Evolutionary conservation across 257 asterid genomes (phyloP).

Genomic region (Scutellaria galericulata): DNA sequence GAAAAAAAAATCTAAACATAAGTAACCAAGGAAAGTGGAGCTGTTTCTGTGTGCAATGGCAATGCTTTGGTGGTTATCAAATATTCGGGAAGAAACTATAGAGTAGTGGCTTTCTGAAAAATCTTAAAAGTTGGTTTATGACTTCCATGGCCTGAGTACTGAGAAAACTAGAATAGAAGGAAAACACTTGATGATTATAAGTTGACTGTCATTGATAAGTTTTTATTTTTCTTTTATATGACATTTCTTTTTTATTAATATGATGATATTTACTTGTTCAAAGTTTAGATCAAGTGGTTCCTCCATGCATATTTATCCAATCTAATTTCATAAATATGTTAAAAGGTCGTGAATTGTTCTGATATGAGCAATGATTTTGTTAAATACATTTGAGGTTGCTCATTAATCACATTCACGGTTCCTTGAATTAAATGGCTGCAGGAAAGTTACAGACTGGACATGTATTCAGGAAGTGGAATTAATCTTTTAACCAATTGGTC

Average conservation of each 20-base stretch:
- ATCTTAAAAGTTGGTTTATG: neutral
- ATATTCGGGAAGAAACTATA: neutral
- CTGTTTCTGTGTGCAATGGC: conserved; percentile 12
- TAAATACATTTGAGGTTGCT: conserved; percentile 46
- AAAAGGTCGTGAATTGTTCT: conserved; percentile 40
- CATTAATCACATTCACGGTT: conserved; percentile 58
- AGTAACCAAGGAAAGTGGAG: neutral
- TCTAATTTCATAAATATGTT: conserved; percentile 27
- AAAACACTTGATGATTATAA: conserved; percentile 6
- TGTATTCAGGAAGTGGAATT: conserved; percentile 73
- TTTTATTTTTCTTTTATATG: neutral
- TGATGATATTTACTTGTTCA: neutral
- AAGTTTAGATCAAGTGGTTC: conserved; percentile 46
- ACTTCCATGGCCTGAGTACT: conserved; percentile 4
- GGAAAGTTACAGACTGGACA: conserved; percentile 75
- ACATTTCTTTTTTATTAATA: conserved; percentile 13
- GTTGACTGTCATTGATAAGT: conserved; percentile 18
- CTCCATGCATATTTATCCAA: conserved; percentile 14
- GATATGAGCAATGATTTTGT: conserved; percentile 47
- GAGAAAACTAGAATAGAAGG: conserved; percentile 1
- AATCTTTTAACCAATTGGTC: conserved; percentile 53
- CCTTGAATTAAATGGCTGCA: conserved; percentile 89
- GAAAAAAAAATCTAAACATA: neutral
- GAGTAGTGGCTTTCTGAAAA: conserved; percentile 11
- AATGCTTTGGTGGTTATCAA: neutral